phyloP scores from a whole-genome alignment of 495 filamentous ascomycete genomes.

The Cudoniella acicularis region DNA sequence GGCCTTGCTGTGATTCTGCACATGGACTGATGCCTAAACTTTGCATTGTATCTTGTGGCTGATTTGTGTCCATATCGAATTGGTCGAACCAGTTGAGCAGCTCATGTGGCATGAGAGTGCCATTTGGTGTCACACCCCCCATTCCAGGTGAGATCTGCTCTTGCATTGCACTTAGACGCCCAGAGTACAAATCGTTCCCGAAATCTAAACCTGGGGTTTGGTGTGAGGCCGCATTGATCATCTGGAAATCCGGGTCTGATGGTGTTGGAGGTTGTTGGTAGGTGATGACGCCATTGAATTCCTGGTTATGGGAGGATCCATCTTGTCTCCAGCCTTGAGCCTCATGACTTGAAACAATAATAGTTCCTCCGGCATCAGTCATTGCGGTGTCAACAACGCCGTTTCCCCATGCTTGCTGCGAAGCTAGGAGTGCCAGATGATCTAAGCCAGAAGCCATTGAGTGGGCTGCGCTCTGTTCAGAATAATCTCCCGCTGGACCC shows the following conservation, averaged over 20 bases:
- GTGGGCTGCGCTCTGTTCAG: constrained; percentile 3
- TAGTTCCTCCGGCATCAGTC: constrained; percentile 33
- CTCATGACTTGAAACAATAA: constrained; percentile 35
- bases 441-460: constrained; percentile 13
- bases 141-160: constrained; percentile 33
- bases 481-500: constrained; percentile 30
- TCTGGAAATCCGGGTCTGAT: constrained; percentile 34
- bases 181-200: constrained; percentile 34
- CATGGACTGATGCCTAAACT: background rate
- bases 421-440: constrained; percentile 15
- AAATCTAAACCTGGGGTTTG: constrained; percentile 30
- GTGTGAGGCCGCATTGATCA: constrained; percentile 35
- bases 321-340: constrained; percentile 10
- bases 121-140: constrained; percentile 24
- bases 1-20: background rate
- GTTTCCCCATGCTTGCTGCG: constrained; percentile 15
- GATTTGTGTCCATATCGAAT: constrained; percentile 10
- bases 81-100: constrained; percentile 19
- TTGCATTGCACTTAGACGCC: constrained; percentile 33
- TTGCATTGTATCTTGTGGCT: constrained; percentile 1
- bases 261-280: constrained; percentile 29
- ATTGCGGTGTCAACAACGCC: constrained; percentile 29
- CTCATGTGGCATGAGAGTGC: constrained; percentile 12
- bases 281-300: constrained; percentile 21
- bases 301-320: constrained; percentile 17